Conservation (phyloP, 768 basidiomycete genomes). For the Kwoniella heveanensis region DNA sequence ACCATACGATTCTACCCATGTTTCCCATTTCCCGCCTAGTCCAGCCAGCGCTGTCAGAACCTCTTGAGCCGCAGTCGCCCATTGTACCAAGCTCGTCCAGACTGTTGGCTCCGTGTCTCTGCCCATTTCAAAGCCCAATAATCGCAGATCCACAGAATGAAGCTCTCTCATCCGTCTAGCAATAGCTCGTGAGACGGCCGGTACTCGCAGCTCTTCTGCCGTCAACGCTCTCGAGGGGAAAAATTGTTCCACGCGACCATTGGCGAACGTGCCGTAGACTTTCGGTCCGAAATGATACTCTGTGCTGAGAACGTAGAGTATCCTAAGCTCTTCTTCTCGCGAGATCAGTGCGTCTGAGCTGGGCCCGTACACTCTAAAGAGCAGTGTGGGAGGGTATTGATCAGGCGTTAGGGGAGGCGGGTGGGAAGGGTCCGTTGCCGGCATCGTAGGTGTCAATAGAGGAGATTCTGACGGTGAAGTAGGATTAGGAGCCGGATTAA, state of each 20-base stretch:
- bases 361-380: conserved; percentile 89
- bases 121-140: conserved; percentile 58
- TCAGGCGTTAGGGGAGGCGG: conserved; percentile 57
- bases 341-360: conserved; percentile 85
- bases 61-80: conserved; percentile 68
- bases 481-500: conserved; percentile 54
- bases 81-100: conserved; percentile 50
- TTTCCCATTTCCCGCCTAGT: conserved; percentile 45
- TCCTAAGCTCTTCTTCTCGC: conserved; percentile 80
- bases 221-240: conserved; percentile 84
- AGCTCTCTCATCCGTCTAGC: conserved; percentile 95
- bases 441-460: conserved; percentile 30
- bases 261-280: conserved; percentile 91
- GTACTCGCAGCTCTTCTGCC: conserved; percentile 74
- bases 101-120: conserved; percentile 43
- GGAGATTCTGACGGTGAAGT: conserved; percentile 48
- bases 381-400: conserved; percentile 62
- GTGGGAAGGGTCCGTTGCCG: conserved; percentile 35
- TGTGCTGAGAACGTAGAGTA: conserved; percentile 84
- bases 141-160: conserved; percentile 81
- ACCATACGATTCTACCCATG: conserved; percentile 62
- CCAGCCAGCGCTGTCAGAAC: conserved; percentile 65
- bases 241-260: conserved; percentile 93
- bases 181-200: conserved; percentile 77
- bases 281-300: conserved; percentile 84